Evolutionary conservation across 73 alveolate genomes (phyloP), one percentile per base, ranked within the genome.

Genomic region (Paramecium sexaurelia): DNA sequence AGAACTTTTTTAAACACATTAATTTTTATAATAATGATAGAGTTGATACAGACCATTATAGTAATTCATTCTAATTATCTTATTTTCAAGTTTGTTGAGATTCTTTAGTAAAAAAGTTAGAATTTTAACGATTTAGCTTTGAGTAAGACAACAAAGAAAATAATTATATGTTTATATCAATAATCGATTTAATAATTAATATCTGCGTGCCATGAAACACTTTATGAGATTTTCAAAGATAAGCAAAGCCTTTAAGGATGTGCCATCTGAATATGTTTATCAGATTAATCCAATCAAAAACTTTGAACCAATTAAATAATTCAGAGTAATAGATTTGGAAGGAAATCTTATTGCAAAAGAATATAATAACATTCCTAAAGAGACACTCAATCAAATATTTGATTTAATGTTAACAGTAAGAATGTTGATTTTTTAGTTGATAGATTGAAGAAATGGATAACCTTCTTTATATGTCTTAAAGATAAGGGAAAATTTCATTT

Each of bases 401-500:
- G 94, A 88, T 19, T 55, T 84, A 15, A 88, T 88, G 94, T 43
- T 88, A 43, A n/a, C 55, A 19, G 94, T 86, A 86, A 39, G 19
- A 2, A 86, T 6, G 17, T 41, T 45, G 13, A 4, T 51, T 45
- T 35, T 41, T 8, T 15, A 7, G n/a, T 55, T 20, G 15, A 7
- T 57, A 86, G 93, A 85, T 88, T 8, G 94, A 88, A 88, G 94
- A 88, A 51, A 88, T 88, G 87, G 94, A 88, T 75, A 69, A 55
- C 36, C 45, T 88, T 17, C 55, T 88, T 10, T 56, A 69, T 27
- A 66, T 68, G 90, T 61, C 94, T 29, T 96, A 97, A 71, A 95
- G 99, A 68, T 93, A 94, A 75, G 98, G 98, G 20, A 83, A 88
- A 75, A 94, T 95, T 13, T 92, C 96, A 29, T 95, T 95, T 82